Conservation (phyloP, 192 early-diverging fungal species). For the Geranomyces michiganensis region DNA sequence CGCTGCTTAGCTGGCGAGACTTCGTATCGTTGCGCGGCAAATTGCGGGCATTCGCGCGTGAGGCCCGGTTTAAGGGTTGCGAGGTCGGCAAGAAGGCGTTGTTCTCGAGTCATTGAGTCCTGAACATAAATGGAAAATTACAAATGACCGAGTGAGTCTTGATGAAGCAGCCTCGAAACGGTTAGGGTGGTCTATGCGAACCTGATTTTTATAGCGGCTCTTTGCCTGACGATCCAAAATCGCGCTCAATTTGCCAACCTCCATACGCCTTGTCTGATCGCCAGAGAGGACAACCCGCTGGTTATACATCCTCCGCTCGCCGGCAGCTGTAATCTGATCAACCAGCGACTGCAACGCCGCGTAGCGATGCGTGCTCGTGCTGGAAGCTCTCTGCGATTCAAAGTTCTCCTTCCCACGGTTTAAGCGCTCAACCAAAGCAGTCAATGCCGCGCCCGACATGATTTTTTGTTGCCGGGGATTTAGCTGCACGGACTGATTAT, state of each 20-base stretch:
- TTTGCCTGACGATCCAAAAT: slow-evolving; percentile 37
- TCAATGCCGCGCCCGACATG: slow-evolving; percentile 45
- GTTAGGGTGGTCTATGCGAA: slow-evolving; percentile 7
- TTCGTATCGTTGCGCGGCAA: slow-evolving; percentile 34
- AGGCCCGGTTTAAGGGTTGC: slow-evolving; percentile 16
- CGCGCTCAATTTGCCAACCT: slow-evolving; percentile 31
- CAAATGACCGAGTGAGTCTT: no score
- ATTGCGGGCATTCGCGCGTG: slow-evolving; percentile 18
- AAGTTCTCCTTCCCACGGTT: slow-evolving; percentile 39
- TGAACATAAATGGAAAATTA: neutral
- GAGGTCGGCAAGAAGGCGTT: slow-evolving; percentile 35
- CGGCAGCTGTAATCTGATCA: slow-evolving; percentile 40
- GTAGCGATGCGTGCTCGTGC: slow-evolving; percentile 2
- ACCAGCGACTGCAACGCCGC: slow-evolving; percentile 34
- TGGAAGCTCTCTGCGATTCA: slow-evolving; percentile 19
- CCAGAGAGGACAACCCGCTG: slow-evolving; percentile 36
- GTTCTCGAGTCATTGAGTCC: slow-evolving; percentile 39
- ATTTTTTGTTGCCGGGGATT: slow-evolving; percentile 36
- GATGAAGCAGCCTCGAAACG: no score
- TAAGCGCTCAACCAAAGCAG: slow-evolving; percentile 38
- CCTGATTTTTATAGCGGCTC: slow-evolving; percentile 42
- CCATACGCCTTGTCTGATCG: slow-evolving; percentile 31
- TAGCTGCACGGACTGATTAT: slow-evolving; percentile 38
- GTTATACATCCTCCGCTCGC: slow-evolving; percentile 40
- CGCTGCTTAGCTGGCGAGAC: slow-evolving; percentile 28